Base-by-base conservation (phyloP, 164 flowering plant species). In the Nymphaea colorata region DNA sequence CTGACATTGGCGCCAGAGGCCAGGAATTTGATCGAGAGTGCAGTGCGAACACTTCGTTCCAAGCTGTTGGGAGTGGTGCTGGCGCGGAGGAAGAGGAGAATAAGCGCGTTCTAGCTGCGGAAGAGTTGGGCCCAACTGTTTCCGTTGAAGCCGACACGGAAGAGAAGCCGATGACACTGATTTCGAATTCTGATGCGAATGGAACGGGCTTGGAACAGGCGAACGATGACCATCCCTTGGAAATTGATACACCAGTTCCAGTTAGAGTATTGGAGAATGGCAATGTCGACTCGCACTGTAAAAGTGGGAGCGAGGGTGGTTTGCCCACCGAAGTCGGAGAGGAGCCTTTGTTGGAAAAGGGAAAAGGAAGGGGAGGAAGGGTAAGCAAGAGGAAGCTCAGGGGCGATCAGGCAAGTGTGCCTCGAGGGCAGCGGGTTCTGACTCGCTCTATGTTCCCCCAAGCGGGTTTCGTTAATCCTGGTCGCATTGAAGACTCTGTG, bases 1-100 rank as follows among this genome's bases (percentile, higher is more conserved):
- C 14, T n/a, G 41, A 42, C 6, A 62, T 47, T 66, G 67, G 18
- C 44, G 76, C 5, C 7, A 64, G 44, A 15, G 68, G 62, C 47
- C 75, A 44, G 51, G 18, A 66, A 14, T 61, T 66, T 17, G 64
- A 16, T 8, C 70, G 77, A 79, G 82, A 71, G 76, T 74, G 44
- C 51, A 60, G 45, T 66, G n/a, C 17, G 71, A 41, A 47, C 71
- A 44, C 66, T 74, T 66, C n/a, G 67, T 11, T 67, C 67, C 59
- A 47, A 45, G 17, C 44, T 47, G 12, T 55, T 1, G 59, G 10
- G 12, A 16, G 12, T 8, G 10, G 12, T 16, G 10, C 59, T 55
- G 16, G 16, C 12, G 2, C 16, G 59, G 59, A 55, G 59, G 59
- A 55, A 16, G 59, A 55, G 12, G 42, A 61, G 64, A 17, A 61